Conservation (phyloP, 176 grass and related monocot species). For the Metroxylon sagu region DNA sequence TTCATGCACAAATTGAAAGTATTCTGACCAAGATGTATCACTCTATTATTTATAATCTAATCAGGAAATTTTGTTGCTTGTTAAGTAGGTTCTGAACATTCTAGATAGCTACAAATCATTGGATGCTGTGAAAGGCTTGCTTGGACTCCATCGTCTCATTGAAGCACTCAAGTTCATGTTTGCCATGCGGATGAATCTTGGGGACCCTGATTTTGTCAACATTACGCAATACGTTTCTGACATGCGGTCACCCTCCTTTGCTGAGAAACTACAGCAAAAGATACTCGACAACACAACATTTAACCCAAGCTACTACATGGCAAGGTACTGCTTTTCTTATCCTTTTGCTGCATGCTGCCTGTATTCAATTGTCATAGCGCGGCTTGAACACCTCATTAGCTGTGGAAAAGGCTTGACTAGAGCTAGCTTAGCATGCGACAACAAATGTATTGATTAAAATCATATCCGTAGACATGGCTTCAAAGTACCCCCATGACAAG, state of each 20-base stretch:
- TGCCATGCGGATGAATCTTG: constrained; percentile 60
- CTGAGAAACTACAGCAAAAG: constrained; percentile 33
- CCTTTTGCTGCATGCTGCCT: not conserved
- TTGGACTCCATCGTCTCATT: constrained; percentile 64
- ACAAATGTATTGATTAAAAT: too few relatives aligned
- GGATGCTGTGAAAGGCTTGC: constrained; percentile 38
- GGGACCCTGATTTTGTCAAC: constrained; percentile 62
- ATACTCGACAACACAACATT: constrained; percentile 76
- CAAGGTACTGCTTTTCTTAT: constrained; percentile 29
- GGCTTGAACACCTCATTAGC: too few relatives aligned
- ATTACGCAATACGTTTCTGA: constrained; percentile 34
- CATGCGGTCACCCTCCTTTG: constrained; percentile 59
- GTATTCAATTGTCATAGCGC: too few relatives aligned
- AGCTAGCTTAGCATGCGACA: too few relatives aligned
- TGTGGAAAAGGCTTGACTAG: too few relatives aligned
- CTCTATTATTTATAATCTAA: not conserved
- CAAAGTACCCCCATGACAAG: too few relatives aligned
- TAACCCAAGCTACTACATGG: constrained; percentile 54
- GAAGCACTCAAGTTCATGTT: constrained; percentile 85
- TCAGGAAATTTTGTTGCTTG: not conserved
- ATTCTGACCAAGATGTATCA: too few relatives aligned
- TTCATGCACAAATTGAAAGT: too few relatives aligned
- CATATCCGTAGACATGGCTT: too few relatives aligned
- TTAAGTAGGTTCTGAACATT: constrained; percentile 48
- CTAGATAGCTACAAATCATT: constrained; percentile 57